These are phyloP conservation scores for Claviceps pazoutovae DNA, from an alignment of 2,329 filamentous ascomycete genomes.

Conservation along the genomic window DNA sequence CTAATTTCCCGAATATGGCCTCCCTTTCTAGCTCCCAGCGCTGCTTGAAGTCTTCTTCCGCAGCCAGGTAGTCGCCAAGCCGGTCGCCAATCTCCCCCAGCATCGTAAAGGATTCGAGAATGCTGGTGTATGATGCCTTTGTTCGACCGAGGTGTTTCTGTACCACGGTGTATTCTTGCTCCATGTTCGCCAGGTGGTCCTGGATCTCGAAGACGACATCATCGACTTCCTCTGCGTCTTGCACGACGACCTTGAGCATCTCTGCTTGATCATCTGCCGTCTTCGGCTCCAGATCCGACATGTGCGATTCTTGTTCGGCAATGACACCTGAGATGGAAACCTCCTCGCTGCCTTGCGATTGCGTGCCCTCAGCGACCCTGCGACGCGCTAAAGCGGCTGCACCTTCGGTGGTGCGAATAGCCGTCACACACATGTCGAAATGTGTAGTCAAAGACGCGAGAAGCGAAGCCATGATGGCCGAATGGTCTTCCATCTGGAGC, in stretches of 20 bases:
- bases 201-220: slow-evolving; percentile 57
- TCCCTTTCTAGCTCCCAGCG: slow-evolving; percentile 65
- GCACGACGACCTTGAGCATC: slow-evolving; percentile 67
- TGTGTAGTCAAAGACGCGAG: slow-evolving; percentile 72
- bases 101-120: slow-evolving; percentile 48
- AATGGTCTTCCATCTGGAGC: slow-evolving; percentile 55
- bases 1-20: slow-evolving; percentile 52
- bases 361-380: slow-evolving; percentile 51
- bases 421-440: slow-evolving; percentile 86
- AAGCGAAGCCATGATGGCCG: slow-evolving; percentile 67
- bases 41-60: slow-evolving; percentile 47
- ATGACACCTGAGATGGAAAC: slow-evolving; percentile 56
- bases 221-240: slow-evolving; percentile 55
- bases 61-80: slow-evolving; percentile 50
- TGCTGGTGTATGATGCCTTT: slow-evolving; percentile 37
- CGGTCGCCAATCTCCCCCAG: slow-evolving; percentile 55
- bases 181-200: slow-evolving; percentile 64
- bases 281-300: slow-evolving; percentile 49
- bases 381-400: slow-evolving; percentile 55
- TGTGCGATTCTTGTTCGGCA: slow-evolving; percentile 38
- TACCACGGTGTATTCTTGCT: slow-evolving; percentile 51
- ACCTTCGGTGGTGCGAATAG: slow-evolving; percentile 79
- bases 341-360: slow-evolving; percentile 29
- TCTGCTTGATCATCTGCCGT: slow-evolving; percentile 64
- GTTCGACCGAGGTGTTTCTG: slow-evolving; percentile 43